Base-by-base conservation (phyloP, 202 grass and related monocot species). In the Zizania palustris region DNA sequence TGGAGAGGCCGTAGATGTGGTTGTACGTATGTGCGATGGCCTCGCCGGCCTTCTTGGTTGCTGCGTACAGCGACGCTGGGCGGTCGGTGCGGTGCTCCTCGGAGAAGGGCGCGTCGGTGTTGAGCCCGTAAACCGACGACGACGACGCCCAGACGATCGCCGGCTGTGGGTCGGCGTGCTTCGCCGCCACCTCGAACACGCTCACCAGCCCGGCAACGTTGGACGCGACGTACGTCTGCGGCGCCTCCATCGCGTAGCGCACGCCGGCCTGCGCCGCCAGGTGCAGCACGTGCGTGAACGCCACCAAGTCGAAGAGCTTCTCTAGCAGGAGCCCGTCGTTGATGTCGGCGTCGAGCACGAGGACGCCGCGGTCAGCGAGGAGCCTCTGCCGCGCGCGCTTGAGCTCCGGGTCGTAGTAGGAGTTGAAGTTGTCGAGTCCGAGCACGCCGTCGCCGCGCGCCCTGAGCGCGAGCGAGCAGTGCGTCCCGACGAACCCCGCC, bases 21-120 rank as follows among this genome's bases (percentile, higher is more conserved):
- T 95, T 98, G 82, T 98, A 98, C 0, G 90, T 15, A 73, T 98
- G 95, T 16, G 95, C 91, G 64, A 98, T 98, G 70, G 88, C 95
- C 85, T 98, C 95, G 20, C 95, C 95, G 42, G 95, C 95, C 71
- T 98, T 98, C 87, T 98, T 98, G 10, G 95, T 98, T 1, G 95
- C 91, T 4, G 95, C 95, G 83, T 94, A 98, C n/a, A 98, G 91
- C 39, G 95, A 98, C 6, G 95, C 95, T 4, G 95, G 95, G 0
- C 67, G 83, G 85, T 98, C 95, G 65, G 95, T 98, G 63, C 91
- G 95, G 80, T 97, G 91, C 0, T 77, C 79, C 85, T 97, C 95
- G 64, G 95, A 98, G 79, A 98, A 98, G 16, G 95, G 95, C 44
- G 77, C 78, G 20, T 79, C 71, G 22, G 79, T 87, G 71, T 98